Evolutionary conservation across 2,329 filamentous ascomycete species (phyloP).

Genomic region (Diaporthe sp.): DNA sequence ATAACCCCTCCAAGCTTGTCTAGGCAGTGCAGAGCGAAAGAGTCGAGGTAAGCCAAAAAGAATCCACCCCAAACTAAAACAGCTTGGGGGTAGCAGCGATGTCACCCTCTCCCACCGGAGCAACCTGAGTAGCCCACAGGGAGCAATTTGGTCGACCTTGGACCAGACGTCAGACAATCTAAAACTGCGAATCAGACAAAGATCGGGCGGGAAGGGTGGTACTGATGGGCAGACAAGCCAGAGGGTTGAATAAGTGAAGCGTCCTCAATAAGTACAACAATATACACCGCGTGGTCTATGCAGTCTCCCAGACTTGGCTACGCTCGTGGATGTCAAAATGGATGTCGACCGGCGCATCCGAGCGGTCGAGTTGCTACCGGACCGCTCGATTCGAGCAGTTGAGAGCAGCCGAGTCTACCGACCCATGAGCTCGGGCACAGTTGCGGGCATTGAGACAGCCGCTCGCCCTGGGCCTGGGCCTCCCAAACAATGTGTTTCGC

Average conservation of each 20-base stretch:
- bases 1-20: slow-evolving; percentile 4
- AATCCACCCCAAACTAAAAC: neutral
- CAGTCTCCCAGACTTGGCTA: neutral
- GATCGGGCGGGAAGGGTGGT: neutral
- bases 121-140: neutral
- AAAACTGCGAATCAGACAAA: neutral
- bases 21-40: neutral
- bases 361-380: neutral
- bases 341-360: slow-evolving; percentile 1
- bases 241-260: neutral
- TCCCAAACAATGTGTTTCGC: neutral
- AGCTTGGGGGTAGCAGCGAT: neutral
- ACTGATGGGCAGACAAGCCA: neutral
- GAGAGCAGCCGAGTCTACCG: neutral
- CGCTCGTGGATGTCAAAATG: neutral
- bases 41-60: neutral
- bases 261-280: neutral
- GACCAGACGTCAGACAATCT: slow-evolving; percentile 3
- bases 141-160: neutral
- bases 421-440: neutral
- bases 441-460: neutral
- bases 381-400: neutral
- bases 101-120: neutral
- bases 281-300: neutral
- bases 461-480: neutral